Percentiles rank a stretch among this genome's conserved stretches.
These are phyloP conservation scores for Acacia confusa DNA, from an alignment of 306 rosid species.

Conservation along the genomic window DNA sequence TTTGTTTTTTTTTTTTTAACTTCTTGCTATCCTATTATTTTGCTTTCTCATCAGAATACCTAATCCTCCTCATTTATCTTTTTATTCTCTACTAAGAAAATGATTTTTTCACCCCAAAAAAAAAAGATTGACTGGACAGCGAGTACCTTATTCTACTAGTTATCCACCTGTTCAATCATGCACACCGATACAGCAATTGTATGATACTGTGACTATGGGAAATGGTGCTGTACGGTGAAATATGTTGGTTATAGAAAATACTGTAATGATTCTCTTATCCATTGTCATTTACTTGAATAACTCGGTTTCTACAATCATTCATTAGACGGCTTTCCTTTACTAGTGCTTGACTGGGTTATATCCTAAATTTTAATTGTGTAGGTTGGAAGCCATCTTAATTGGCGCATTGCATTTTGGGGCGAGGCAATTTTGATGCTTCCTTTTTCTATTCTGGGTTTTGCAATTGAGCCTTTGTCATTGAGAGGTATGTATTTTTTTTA, in stretches of 20 bases:
- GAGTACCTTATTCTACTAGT: background rate
- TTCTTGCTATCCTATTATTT: background rate
- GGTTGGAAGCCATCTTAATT: slow-evolving; percentile 72
- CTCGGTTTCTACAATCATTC: slow-evolving; percentile 7
- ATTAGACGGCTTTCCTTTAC: background rate
- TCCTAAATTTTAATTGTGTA: slow-evolving; percentile 32
- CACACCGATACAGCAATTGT: background rate
- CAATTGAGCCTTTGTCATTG: slow-evolving; percentile 73
- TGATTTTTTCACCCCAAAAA: background rate
- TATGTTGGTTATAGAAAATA: slow-evolving; percentile 13
- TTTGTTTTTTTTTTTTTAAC: background rate
- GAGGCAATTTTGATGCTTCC: slow-evolving; percentile 95
- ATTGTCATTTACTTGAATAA: slow-evolving; percentile 9
- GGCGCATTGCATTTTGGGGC: slow-evolving; percentile 87
- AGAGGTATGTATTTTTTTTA: slow-evolving; percentile 52
- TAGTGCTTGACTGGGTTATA: background rate
- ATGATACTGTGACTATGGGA: background rate
- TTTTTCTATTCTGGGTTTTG: slow-evolving; percentile 78
- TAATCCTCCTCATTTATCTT: background rate
- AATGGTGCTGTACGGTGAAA: background rate
- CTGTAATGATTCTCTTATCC: background rate
- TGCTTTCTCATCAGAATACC: background rate
- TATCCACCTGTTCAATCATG: background rate
- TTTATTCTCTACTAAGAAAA: background rate
- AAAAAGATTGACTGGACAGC: background rate